Base-by-base conservation (phyloP, 2,329 filamentous ascomycete species). In the Stagonosporopsis vannaccii region DNA sequence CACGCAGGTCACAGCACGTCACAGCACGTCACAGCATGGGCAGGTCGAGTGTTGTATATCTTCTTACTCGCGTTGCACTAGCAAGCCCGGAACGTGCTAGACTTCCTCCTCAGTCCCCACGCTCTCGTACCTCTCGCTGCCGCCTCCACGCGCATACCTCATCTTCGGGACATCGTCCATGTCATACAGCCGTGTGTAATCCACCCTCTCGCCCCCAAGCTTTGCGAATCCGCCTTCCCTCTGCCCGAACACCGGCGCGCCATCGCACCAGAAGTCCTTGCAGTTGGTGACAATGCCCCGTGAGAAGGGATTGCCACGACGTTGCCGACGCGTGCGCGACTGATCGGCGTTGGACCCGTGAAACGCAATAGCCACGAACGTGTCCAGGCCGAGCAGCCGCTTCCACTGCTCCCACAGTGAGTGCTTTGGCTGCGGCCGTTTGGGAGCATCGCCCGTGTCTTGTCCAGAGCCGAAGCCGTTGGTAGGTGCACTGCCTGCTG, bases 201-300 rank as follows among this genome's bases (percentile, higher is more conserved):
- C 92, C 42, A 99, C 86, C 35, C 84, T 80, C 68, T 90, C 84
- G 2, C 95, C 94, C 13, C 87, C 91, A 7, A 99, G 78, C 73
- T 92, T 79, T 0, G 90, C 92, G 39, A 83, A 82, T 12, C 93
- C 93, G 46, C 85, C 89, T 68, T 91, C 87, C 55, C 89, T 84
- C 66, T 83, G 86, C 11, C 89, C 87, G 73, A 97, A 94, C 17
- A 96, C 75, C 0, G 94, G 90, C 2, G 90, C 88, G 1, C 91
- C 87, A 72, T 98, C 95, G 69, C 90, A 94, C 92, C 93, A 98
- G 75, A 99, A 99, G 76, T 99, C 96, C 63, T 86, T 89, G 77
- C 95, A 99, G 73, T 99, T 99, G 56, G 88, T 85, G n/a, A 96
- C 67, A 35, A 92, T 82, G 7, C 95, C 95, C 28, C 87, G 84